phyloP scores from a whole-genome alignment of 2,329 filamentous ascomycete genomes.

The Samsoniella hepiali region DNA sequence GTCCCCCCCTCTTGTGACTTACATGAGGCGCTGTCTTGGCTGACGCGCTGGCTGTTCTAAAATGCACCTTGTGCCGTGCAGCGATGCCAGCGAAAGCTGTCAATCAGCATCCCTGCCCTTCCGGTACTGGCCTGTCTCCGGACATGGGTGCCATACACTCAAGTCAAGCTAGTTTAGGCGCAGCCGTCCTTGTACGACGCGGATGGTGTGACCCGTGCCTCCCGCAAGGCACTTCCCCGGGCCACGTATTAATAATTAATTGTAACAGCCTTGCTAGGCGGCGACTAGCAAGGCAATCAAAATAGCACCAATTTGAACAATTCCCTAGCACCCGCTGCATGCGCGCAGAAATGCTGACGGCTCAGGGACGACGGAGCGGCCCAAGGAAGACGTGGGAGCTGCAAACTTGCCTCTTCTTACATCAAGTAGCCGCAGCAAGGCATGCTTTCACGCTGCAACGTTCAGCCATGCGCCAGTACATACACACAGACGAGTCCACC shows the following conservation, averaged over 20 bases:
- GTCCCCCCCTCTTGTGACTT: neutral
- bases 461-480: too few species aligned
- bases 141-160: neutral
- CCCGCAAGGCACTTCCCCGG: neutral
- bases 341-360: neutral
- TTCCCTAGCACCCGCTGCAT: conserved; percentile 2
- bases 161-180: neutral
- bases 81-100: neutral
- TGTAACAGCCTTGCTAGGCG: neutral
- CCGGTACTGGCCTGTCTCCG: neutral
- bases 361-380: neutral
- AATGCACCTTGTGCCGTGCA: neutral
- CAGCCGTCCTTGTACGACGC: conserved; percentile 6
- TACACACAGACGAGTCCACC: too few species aligned
- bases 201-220: conserved; percentile 13
- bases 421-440: neutral
- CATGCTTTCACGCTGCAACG: too few species aligned
- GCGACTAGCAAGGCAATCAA: neutral
- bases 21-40: neutral
- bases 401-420: neutral
- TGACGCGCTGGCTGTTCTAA: neutral
- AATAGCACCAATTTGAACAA: neutral
- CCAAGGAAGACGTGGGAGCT: neutral
- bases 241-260: neutral
- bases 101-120: neutral